Base-by-base conservation (phyloP, 805 yeast genomes). In the Kodamaea jinghongensis region DNA sequence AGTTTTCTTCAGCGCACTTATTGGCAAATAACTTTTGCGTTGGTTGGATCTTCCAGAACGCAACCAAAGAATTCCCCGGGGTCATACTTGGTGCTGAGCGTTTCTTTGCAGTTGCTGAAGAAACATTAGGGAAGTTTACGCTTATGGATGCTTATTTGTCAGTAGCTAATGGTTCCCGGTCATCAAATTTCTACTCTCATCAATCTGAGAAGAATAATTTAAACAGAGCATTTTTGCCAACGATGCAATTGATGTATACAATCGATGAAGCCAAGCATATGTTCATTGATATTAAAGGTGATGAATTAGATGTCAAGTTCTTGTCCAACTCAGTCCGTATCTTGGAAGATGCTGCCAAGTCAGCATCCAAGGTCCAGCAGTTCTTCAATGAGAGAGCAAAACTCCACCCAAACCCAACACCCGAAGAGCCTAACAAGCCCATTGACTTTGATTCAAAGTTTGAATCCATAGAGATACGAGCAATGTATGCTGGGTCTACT, bases 21-120 rank as follows among this genome's bases (percentile, higher is more conserved):
- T 55, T 80, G 4, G 76, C 87, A 0, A 75, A 80, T 48, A 76
- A 83, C 46, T 68, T 85, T 43, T 84, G 95, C 45, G 43, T 84
- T 25, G 95, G 96, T 0, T 87, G 96, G 89, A 55, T 84, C 3
- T 84, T 83, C 54, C 80, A 75, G n/a, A 58, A 57, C 4, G 54
- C 57, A 1, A 44, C 53, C 2, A 71, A 70, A 15, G 65, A 61
- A 22, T 70, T 65, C 38, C 88, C 88, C 0, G 96, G 96, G 8
- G 53, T 87, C n/a, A 80, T 85, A 28, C 45, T 79, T 22, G 97
- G 97, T 0, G 86, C 84, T 40, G 87, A 86, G 47, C 65, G 81
- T 12, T 75, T 87, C 14, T 84, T 81, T 45, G 79, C 87, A 1
- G 76, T 80, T 0, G 73, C 81, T 15, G 81, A 80, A 33, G 74